Evolutionary conservation across 148 eudicot genomes (phyloP).

Genomic region (Heliamphora exappendiculata): DNA sequence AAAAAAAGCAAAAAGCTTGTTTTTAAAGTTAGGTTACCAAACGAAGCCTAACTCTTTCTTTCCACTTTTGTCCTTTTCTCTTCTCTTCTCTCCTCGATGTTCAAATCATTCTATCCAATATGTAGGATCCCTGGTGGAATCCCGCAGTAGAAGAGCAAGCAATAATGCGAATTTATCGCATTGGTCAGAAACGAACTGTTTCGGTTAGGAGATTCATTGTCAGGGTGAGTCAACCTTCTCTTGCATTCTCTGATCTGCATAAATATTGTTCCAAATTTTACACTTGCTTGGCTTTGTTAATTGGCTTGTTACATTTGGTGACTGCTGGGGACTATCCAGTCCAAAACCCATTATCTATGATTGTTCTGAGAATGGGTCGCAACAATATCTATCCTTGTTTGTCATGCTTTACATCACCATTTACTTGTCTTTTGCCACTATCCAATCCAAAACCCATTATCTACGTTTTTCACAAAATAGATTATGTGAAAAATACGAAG

Average conservation of each 20-base stretch:
- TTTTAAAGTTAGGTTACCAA: no score
- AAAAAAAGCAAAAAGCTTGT: no score
- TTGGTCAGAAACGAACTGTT: slow-evolving; percentile 60
- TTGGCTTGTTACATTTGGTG: neutral
- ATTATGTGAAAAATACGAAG: no score
- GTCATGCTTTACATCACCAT: no score
- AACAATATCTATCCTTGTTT: no score
- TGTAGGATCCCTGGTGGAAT: slow-evolving; percentile 79
- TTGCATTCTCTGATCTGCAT: neutral
- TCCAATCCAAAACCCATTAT: no score
- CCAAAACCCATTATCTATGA: no score
- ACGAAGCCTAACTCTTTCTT: neutral
- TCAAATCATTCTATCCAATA: neutral
- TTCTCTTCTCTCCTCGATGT: neutral
- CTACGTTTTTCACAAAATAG: no score
- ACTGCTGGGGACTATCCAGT: neutral
- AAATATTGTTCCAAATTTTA: neutral
- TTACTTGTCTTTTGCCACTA: no score
- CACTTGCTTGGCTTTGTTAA: no score
- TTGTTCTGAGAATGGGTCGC: no score
- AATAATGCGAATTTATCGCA: slow-evolving; percentile 65
- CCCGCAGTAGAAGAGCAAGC: slow-evolving; percentile 80
- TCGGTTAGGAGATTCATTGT: slow-evolving; percentile 63
- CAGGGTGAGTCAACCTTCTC: slow-evolving; percentile 27
- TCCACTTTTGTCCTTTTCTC: neutral